These are phyloP conservation scores for Penicillium sp. DNA, from an alignment of 2,329 filamentous ascomycete genomes.

Conservation along the genomic window DNA sequence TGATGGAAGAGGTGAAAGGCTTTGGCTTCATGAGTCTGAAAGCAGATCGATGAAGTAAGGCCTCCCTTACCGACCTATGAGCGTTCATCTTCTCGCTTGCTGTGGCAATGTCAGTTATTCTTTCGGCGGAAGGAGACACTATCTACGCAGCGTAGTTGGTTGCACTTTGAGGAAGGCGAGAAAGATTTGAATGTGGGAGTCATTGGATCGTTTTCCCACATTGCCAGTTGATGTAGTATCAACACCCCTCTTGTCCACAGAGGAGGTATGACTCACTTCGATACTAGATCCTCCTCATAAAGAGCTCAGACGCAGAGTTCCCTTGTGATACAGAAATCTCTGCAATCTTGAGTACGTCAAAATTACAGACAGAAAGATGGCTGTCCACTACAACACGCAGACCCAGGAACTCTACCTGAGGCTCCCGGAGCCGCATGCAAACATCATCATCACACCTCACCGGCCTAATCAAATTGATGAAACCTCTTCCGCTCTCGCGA, in stretches of 20 bases:
- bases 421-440: conserved; percentile 24
- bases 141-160: no score
- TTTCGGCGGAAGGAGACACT: no score
- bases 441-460: conserved; percentile 33
- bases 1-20: background rate
- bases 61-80: no score
- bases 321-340: background rate
- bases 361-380: conserved; percentile 17
- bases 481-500: background rate
- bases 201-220: no score
- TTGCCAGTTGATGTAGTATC: background rate
- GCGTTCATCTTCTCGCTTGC: no score
- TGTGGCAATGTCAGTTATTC: no score
- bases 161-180: no score
- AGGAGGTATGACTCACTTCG: background rate
- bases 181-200: background rate
- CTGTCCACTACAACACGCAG: conserved; percentile 15
- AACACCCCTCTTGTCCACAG: background rate
- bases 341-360: no score
- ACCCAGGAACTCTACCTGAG: conserved; percentile 30
- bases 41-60: no score
- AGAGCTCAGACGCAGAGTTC: background rate
- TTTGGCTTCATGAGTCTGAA: background rate
- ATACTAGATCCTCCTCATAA: background rate
- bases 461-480: conserved; percentile 21